Evolutionary conservation across 2,329 filamentous ascomycete genomes (phyloP).

Genomic region (Penicillium italicum): DNA sequence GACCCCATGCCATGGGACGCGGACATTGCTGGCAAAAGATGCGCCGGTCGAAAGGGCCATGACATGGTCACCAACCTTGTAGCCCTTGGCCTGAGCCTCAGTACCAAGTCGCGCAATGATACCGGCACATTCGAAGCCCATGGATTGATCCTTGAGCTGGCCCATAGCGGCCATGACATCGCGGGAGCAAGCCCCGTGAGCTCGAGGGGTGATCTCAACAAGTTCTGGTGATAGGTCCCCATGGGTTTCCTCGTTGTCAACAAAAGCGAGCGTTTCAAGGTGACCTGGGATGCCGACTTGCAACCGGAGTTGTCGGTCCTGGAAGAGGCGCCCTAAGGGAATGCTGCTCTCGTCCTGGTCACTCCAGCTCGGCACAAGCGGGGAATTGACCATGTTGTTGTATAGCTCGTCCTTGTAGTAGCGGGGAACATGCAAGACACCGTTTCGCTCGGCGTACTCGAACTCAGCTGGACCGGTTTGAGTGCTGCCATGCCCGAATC

Average conservation of each 20-base stretch:
- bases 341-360: background rate
- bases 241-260: background rate
- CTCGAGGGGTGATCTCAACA: background rate
- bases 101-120: background rate
- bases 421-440: background rate
- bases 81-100: background rate
- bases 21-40: background rate
- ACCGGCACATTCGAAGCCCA: background rate
- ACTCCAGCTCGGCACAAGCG: background rate
- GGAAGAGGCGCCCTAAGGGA: background rate
- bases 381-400: background rate
- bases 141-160: background rate
- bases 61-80: background rate
- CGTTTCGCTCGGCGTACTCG: background rate
- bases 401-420: background rate
- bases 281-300: background rate
- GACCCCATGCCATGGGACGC: background rate
- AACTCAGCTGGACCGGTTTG: background rate
- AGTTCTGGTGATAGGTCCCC: too few relatives aligned
- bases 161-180: background rate
- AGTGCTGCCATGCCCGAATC: background rate
- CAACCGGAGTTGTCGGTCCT: background rate
- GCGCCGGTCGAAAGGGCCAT: background rate
- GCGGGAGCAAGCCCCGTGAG: background rate
- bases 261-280: conserved; percentile 1